Percentiles rank a stretch among this genome's conserved stretches.
phyloP scores from a whole-genome alignment of 2,329 filamentous ascomycete genomes.

The Trichophyton mentagrophytes region DNA sequence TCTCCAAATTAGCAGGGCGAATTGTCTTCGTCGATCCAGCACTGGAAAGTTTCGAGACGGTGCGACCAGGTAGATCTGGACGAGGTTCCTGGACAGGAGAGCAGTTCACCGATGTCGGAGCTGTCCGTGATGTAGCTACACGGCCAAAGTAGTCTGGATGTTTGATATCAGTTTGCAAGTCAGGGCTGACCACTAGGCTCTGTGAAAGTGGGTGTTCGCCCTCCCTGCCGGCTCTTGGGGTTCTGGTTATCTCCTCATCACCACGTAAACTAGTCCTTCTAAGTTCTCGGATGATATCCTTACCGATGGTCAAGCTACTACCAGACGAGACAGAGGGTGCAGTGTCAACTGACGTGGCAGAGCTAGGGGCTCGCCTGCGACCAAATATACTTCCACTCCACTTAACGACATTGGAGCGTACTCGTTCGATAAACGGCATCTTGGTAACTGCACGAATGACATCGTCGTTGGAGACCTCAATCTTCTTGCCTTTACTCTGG shows the following conservation, averaged over 20 bases:
- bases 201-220: constrained; percentile 63
- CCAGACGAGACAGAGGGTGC: constrained; percentile 43
- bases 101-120: constrained; percentile 9
- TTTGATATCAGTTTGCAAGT: constrained; percentile 24
- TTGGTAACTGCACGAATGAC: constrained; percentile 83
- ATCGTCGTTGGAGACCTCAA: constrained; percentile 84
- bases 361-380: constrained; percentile 42
- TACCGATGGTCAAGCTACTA: constrained; percentile 43
- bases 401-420: constrained; percentile 62
- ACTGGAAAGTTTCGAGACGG: constrained; percentile 33
- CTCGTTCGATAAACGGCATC: constrained; percentile 72
- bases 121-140: constrained; percentile 8
- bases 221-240: constrained; percentile 38
- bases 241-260: constrained; percentile 41
- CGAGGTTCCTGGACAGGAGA: constrained; percentile 20
- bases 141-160: constrained; percentile 26
- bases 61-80: constrained; percentile 29
- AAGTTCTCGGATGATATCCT: constrained; percentile 35
- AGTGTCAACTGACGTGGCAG: constrained; percentile 42
- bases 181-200: constrained; percentile 59
- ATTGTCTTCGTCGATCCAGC: constrained; percentile 37
- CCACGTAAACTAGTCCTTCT: constrained; percentile 46
- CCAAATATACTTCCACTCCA: constrained; percentile 44
- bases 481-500: constrained; percentile 66
- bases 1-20: constrained; percentile 23